phyloP scores from a whole-genome alignment of 2,329 filamentous ascomycete genomes.

The Trichoderma citrinoviride region DNA sequence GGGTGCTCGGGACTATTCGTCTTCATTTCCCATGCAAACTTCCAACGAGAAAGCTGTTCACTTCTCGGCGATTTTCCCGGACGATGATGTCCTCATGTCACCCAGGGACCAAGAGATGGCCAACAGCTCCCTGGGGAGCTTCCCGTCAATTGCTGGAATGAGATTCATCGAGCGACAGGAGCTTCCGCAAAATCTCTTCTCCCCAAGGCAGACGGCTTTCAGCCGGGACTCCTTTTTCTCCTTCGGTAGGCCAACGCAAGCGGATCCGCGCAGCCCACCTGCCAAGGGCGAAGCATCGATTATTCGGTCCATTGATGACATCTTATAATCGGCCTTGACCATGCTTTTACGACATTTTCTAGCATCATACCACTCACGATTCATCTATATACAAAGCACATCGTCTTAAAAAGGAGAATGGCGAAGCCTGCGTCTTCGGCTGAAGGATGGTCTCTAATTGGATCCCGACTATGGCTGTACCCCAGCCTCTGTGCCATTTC shows the following conservation, averaged over 20 bases:
- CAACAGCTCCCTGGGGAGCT: conserved; percentile 59
- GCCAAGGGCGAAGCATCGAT: conserved; percentile 73
- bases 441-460: neutral
- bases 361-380: neutral
- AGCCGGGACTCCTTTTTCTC: conserved; percentile 52
- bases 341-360: neutral
- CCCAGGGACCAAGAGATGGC: conserved; percentile 72
- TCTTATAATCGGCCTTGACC: conserved; percentile 51
- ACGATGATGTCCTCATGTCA: conserved; percentile 62
- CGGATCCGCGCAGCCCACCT: conserved; percentile 71
- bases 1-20: conserved; percentile 39
- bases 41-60: conserved; percentile 38
- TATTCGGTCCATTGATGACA: conserved; percentile 72
- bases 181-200: conserved; percentile 53
- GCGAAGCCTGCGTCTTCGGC: neutral
- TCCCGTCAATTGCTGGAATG: conserved; percentile 46
- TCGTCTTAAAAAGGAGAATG: neutral
- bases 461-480: neutral
- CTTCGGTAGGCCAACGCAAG: conserved; percentile 51
- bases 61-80: conserved; percentile 36
- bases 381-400: neutral
- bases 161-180: conserved; percentile 51
- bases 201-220: conserved; percentile 51
- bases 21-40: conserved; percentile 27
- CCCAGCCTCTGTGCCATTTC: neutral